Base-by-base conservation (phyloP, 2,329 filamentous ascomycete genomes). In the Cladophialophora immunda region DNA sequence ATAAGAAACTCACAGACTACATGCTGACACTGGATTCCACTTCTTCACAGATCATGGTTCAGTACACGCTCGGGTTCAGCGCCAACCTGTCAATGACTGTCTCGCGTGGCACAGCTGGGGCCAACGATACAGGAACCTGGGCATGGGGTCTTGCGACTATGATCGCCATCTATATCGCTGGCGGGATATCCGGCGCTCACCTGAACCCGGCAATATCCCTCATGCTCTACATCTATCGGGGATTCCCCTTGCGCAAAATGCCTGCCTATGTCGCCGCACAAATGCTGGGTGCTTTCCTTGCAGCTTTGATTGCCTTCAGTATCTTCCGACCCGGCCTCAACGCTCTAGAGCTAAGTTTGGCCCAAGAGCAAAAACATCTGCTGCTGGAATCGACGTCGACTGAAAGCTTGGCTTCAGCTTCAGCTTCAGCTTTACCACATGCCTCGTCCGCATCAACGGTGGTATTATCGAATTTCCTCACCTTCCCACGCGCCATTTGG, bases 111-210 rank as follows among this genome's bases (percentile, higher is more conserved):
- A 67, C 74, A 19, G 73, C 76, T 0, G 80, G 79, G 1, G 84
- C 82, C 34, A 81, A 81, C 3, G 78, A 80, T 67, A 80, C 81
- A 9, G 79, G 80, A 2, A 73, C 75, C 29, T 82, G 78, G 79
- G 79, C 81, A 4, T 87, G 85, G 85, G 86, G 85, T 1, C 77
- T 87, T 15, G 84, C 82, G 1, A 81, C 81, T 25, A 88, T 87
- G 82, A 77, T 82, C 34, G 81, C 76, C 9, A 82, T 83, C 68
- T 82, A 83, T 66, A 78, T 83, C 38, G 81, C 79, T 22, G 81
- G 81, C 78, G 81, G 81, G 62, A 78, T 83, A 19, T 83, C 81
- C 4, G 81, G 81, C 60, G 81, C 80, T 2, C 81, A 83, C 61
- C 75, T 83, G 19, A 83, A 83, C 58, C 81, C 81, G 0, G 75